phyloP scores from a whole-genome alignment of 805 yeast species.

The Saccharomycopsis lassenensis region DNA sequence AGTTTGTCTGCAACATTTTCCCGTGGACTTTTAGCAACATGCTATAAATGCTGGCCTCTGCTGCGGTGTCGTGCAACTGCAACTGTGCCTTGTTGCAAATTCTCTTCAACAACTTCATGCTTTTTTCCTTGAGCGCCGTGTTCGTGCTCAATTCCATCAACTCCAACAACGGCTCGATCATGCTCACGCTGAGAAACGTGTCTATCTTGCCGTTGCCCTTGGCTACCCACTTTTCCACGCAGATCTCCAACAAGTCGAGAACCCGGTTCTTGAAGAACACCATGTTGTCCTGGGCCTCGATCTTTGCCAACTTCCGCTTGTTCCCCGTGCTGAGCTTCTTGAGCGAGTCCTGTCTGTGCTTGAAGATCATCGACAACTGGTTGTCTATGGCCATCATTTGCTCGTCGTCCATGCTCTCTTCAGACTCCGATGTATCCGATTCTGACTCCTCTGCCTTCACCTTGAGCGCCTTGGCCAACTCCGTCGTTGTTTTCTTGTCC shows the following conservation, averaged over 20 bases:
- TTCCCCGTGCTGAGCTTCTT: conserved; percentile 46
- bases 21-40: conserved; percentile 33
- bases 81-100: conserved; percentile 46
- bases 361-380: conserved; percentile 72
- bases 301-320: conserved; percentile 60
- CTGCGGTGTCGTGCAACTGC: conserved; percentile 23
- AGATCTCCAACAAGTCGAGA: conserved; percentile 65
- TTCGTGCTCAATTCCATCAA: conserved; percentile 62
- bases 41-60: conserved; percentile 21
- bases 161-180: conserved; percentile 45
- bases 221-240: conserved; percentile 34
- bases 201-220: conserved; percentile 1
- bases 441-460: conserved; percentile 10
- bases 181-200: conserved; percentile 30
- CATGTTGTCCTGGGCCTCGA: conserved; percentile 71
- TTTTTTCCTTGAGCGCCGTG: conserved; percentile 58
- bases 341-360: conserved; percentile 65
- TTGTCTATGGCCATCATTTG: conserved; percentile 92
- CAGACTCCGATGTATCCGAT: conserved; percentile 28
- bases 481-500: conserved; percentile 16
- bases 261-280: conserved; percentile 67
- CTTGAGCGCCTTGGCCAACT: conserved; percentile 17
- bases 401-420: conserved; percentile 33
- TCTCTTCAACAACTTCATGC: conserved; percentile 59
- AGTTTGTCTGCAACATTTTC: conserved; percentile 28